Percentiles rank a stretch among this genome's conserved stretches.
phyloP scores from a whole-genome alignment of 495 filamentous ascomycete species.

The Letharia lupina region DNA sequence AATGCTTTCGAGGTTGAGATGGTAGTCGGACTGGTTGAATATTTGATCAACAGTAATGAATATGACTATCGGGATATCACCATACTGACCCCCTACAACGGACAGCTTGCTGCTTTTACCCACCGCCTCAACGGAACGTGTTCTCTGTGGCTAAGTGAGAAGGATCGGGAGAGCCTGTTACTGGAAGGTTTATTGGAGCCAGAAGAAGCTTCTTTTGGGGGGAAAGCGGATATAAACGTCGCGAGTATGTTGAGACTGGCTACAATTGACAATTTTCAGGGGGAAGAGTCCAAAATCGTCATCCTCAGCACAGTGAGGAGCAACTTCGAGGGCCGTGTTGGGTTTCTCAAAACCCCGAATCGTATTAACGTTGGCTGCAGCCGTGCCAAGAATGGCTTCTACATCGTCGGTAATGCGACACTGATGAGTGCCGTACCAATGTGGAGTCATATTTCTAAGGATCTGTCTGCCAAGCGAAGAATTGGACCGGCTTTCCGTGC shows the following conservation, averaged over 20 bases:
- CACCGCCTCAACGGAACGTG: constrained; percentile 26
- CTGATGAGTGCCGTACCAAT: constrained; percentile 49
- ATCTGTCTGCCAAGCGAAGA: constrained; percentile 40
- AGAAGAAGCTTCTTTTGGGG: constrained; percentile 14
- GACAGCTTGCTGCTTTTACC: constrained; percentile 25
- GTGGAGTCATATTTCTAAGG: constrained; percentile 55
- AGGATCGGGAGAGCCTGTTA: constrained; percentile 51
- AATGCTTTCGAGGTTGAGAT: constrained; percentile 47
- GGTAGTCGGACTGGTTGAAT: constrained; percentile 34
- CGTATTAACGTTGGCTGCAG: constrained; percentile 68
- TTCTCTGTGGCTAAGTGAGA: constrained; percentile 41
- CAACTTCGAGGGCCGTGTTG: constrained; percentile 51
- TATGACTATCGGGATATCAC: constrained; percentile 24
- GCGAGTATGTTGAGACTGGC: constrained; percentile 49
- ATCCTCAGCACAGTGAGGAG: constrained; percentile 66
- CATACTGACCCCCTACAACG: constrained; percentile 25
- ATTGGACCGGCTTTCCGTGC: constrained; percentile 50
- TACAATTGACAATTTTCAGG: constrained; percentile 68
- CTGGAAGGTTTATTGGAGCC: constrained; percentile 30
- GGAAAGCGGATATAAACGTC: constrained; percentile 34
- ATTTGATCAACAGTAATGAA: constrained; percentile 25
- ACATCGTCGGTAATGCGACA: constrained; percentile 60
- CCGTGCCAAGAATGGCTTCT: constrained; percentile 72
- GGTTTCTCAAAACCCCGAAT: constrained; percentile 64
- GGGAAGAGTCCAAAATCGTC: constrained; percentile 68